These are phyloP conservation scores for Aureobasidium uvarum DNA, from an alignment of 2,329 filamentous ascomycete species.

Conservation along the genomic window DNA sequence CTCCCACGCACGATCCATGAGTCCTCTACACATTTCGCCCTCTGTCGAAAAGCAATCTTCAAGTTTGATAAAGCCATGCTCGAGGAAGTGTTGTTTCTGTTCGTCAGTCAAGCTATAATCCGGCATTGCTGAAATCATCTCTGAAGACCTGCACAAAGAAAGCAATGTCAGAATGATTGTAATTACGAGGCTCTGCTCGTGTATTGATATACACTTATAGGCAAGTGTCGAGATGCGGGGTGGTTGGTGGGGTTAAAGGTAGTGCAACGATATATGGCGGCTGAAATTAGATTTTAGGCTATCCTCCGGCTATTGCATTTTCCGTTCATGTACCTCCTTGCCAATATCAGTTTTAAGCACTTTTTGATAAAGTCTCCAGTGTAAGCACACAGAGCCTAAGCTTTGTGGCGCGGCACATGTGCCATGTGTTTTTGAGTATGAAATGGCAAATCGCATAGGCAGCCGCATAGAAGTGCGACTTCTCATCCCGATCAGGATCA, in stretches of 20 bases:
- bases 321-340: neutral
- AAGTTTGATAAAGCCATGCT: slow-evolving; percentile 56
- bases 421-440: neutral
- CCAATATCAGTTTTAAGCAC: too few species aligned
- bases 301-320: slow-evolving; percentile 6
- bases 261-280: slow-evolving; percentile 2
- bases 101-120: slow-evolving; percentile 43
- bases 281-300: slow-evolving; percentile 20
- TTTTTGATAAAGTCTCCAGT: neutral
- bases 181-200: too few species aligned
- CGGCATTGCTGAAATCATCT: neutral
- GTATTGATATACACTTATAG: neutral
- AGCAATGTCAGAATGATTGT: too few species aligned
- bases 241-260: neutral
- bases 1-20: slow-evolving; percentile 54
- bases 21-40: slow-evolving; percentile 41
- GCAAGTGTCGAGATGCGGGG: neutral
- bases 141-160: too few species aligned
- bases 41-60: slow-evolving; percentile 52
- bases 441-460: neutral
- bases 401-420: neutral
- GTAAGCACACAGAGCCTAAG: neutral
- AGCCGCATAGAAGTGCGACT: neutral
- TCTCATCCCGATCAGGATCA: neutral
- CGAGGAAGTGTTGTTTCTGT: slow-evolving; percentile 55